A percentile compares a stretch with the other conserved stretches of the same genome.
Evolutionary conservation across 2,329 filamentous ascomycete genomes (phyloP).

Genomic region (Cadophora malorum): DNA sequence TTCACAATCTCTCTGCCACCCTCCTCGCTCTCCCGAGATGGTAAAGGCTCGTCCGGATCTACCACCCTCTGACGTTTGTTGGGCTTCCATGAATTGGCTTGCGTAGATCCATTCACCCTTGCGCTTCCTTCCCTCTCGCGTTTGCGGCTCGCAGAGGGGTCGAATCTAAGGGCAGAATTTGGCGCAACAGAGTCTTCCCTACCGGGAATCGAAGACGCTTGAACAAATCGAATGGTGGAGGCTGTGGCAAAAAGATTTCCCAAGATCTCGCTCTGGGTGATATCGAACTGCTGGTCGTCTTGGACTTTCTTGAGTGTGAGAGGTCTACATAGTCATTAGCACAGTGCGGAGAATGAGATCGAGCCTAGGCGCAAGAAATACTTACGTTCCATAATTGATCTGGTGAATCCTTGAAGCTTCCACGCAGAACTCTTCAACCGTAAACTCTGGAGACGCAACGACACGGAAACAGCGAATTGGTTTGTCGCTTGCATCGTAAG

Average conservation of each 20-base stretch:
- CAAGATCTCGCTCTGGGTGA: constrained; percentile 42
- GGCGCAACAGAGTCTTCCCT: constrained; percentile 44
- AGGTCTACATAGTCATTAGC: constrained; percentile 35
- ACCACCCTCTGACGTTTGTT: constrained; percentile 42
- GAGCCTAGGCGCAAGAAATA: constrained; percentile 18
- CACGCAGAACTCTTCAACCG: constrained; percentile 43
- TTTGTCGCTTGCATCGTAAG: constrained; percentile 33
- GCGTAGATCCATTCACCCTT: constrained; percentile 24
- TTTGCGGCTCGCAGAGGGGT: constrained; percentile 36
- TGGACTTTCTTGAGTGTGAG: constrained; percentile 44
- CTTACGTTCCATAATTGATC: constrained; percentile 44
- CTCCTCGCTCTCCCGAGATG: constrained; percentile 40
- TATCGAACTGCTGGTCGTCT: constrained; percentile 44
- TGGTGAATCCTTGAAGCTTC: constrained; percentile 43
- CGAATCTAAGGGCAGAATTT: constrained; percentile 43
- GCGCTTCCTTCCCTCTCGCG: constrained; percentile 36
- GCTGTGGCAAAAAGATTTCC: constrained; percentile 40
- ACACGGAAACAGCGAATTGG: constrained; percentile 43
- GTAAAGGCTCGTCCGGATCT: constrained; percentile 42
- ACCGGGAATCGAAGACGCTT: constrained; percentile 37
- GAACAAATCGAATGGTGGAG: constrained; percentile 41
- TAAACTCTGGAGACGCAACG: constrained; percentile 40
- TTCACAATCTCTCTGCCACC: constrained; percentile 13
- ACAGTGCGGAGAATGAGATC: constrained; percentile 5
- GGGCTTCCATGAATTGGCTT: constrained; percentile 29